Conservation (phyloP, 129 eudicot species). For the Saposhnikovia divaricata region DNA sequence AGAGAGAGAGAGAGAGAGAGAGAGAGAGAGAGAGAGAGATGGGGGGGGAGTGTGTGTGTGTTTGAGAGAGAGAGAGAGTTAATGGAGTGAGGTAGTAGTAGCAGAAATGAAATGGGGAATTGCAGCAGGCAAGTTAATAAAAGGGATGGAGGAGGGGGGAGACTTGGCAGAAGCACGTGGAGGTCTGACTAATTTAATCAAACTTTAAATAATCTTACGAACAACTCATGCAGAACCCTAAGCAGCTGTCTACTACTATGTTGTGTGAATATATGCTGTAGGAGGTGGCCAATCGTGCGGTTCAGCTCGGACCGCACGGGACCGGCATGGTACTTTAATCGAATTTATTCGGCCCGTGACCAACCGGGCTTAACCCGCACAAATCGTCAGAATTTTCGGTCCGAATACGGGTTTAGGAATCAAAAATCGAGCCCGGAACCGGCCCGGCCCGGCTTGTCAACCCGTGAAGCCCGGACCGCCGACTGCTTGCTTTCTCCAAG, state of each 20-base stretch:
- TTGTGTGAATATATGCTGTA: no score
- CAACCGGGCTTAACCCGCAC: no score
- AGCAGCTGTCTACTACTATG: neutral
- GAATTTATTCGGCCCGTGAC: no score
- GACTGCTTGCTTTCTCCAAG: no score
- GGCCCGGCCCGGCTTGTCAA: no score
- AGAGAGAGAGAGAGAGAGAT: neutral
- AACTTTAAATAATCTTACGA: neutral
- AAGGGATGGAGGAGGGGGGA: slow-evolving; percentile 22
- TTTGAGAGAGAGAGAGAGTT: neutral
- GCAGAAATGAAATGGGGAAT: slow-evolving; percentile 7
- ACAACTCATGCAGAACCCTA: slow-evolving; percentile 6
- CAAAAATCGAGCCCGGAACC: no score
- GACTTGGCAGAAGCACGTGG: slow-evolving; percentile 77
- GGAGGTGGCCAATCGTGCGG: no score
- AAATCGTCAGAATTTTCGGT: no score
- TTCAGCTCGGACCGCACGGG: no score
- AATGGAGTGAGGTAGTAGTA: neutral
- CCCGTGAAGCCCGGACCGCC: no score
- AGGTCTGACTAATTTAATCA: slow-evolving; percentile 30
- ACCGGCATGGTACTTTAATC: no score
- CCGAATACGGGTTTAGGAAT: no score
- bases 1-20: neutral
- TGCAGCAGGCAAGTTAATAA: slow-evolving; percentile 22
- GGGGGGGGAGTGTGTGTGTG: neutral